Base-by-base conservation (phyloP, 2,329 filamentous ascomycete species). In the Penicillium sp. region DNA sequence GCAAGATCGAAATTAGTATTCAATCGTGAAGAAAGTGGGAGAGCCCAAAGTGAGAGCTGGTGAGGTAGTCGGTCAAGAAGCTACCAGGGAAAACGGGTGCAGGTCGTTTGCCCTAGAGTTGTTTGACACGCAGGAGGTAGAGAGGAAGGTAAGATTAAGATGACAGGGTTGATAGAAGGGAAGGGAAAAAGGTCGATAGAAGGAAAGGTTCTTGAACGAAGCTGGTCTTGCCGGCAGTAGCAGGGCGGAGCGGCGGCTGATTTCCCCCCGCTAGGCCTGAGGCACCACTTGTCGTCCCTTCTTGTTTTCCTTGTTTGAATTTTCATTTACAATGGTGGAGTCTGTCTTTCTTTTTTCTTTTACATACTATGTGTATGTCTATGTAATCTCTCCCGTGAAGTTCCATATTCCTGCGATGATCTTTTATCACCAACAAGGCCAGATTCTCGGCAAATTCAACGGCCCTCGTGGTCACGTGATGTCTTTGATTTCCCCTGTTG, bases 1-100 rank as follows among this genome's bases (percentile, higher is more conserved):
- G 11, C 13, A 45, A 40, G 51, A 47, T 22, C 21, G 22, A 48
- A 52, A 34, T 48, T 42, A 49, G 47, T 5, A 49, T 56, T 40
- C 46, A 55, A 49, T 40, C 43, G 29, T 49, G 29, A 57, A 43
- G 40, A 39, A 48, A 49, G 34, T 56, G 44, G 34, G 39, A 54
- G 47, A 60, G 55, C 58, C 65, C 60, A 52, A 52, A 52, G 29
- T 31, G 50, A 60, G 49, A 58, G 52, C 34, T 56, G 54, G 59
- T 60, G 49, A 63, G 59, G 56, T 60, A 59, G 60, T 53, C 47
- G 59, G 62, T 60, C 62, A 61, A 61, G 38, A 40, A 50, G 43
- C 54, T 32, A 49, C 39, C 61, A 63, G 69, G 69, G 67, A 61
- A 68, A 71, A 74, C 69, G 70, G 47, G 74, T 76, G 74, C 74